Percentiles rank a stretch among this genome's conserved stretches.
Evolutionary conservation across 164 flowering plant genomes (phyloP).

Genomic region (Vitis vinifera): ASM3070453v1 NC_081822.1:5592001-5592500

Average conservation of each 20-base stretch:
- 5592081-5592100: constrained; percentile 14
- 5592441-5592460: too few species aligned
- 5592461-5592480: too few species aligned
- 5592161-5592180: constrained; percentile 13
- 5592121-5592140: constrained; percentile 12
- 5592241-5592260: neutral
- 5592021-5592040: constrained; percentile 22
- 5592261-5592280: too few species aligned
- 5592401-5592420: too few species aligned
- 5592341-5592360: too few species aligned
- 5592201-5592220: constrained; percentile 11
- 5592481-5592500: too few species aligned
- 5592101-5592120: constrained; percentile 9
- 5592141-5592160: constrained; percentile 6
- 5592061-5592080: constrained; percentile 18
- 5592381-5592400: too few species aligned
- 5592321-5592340: too few species aligned
- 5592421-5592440: too few species aligned
- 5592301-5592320: neutral
- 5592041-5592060: constrained; percentile 23
- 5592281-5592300: neutral
- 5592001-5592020: neutral
- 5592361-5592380: too few species aligned
- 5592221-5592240: constrained; percentile 10
- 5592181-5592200: constrained; percentile 3